Evolutionary conservation across 768 basidiomycete genomes (phyloP), one percentile per base, ranked within the genome.

Genomic region (Mycena capillaripes): DNA sequence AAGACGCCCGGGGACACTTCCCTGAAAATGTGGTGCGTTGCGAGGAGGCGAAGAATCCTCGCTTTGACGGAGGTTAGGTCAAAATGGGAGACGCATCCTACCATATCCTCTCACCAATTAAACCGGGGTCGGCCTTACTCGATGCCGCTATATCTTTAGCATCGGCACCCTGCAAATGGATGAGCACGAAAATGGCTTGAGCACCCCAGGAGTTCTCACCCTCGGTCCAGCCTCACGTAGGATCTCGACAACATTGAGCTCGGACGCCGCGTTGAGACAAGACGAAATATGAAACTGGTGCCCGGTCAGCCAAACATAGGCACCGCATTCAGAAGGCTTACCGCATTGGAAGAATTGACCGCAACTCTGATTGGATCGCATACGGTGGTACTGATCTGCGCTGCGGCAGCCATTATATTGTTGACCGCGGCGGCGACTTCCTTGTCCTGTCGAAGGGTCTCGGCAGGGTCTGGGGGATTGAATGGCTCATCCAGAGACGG

Each of bases 1-100:
- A 81, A 84, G 14, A 80, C 77, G 46, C 79, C 66, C 0, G 80
- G 81, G 1, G 66, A 66, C 29, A 80, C 76, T 65, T 84, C 84
- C 17, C 56, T 50, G 75, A 83, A 84, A 38, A 84, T 76, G 62
- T 83, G 80, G 58, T 79, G 75, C 0, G 80, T 80, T 8, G 83
- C 82, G 16, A 84, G 78, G 14, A 80, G 73, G 16, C 82, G 78
- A 4, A 84, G 72, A 34, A 78, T 69, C 25, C 82, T 77, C 7
- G 72, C 81, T 84, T 34, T 3, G 16, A 38, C 36, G 6, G 7
- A 7, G 36, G 6, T 12, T 7, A 12, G 36, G 36, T 6, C 36
- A 36, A 36, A 6, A 36, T 36, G 36, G 7, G 16, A 8, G 16
- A 38, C 2, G 29, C 53, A 9, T 40, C n/a, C n/a, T n/a, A n/a